Evolutionary conservation across 2,329 filamentous ascomycete species (phyloP).

Genomic region (Stagonosporopsis cucurbitacearum): DNA sequence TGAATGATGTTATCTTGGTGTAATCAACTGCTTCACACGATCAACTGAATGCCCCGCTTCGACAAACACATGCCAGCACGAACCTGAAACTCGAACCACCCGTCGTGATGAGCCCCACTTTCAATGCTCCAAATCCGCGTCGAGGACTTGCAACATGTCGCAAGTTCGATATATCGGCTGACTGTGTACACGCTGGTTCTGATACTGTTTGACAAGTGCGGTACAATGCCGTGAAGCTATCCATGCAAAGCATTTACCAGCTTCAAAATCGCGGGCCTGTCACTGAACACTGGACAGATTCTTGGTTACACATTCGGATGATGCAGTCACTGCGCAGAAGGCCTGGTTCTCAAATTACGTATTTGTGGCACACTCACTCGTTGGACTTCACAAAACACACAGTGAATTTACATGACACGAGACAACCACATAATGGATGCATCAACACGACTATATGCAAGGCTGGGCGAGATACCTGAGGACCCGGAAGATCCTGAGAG

Average conservation of each 20-base stretch:
- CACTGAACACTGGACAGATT: background rate
- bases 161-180: constrained; percentile 20
- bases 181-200: constrained; percentile 2
- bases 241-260: background rate
- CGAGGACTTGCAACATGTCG: constrained; percentile 15
- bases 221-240: background rate
- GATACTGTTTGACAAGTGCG: background rate
- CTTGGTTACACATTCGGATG: no score
- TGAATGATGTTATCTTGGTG: no score
- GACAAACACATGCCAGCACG: constrained; percentile 2
- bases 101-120: constrained; percentile 13
- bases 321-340: background rate
- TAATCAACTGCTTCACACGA: no score
- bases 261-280: background rate
- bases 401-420: no score
- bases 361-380: no score
- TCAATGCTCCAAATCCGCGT: constrained; percentile 27
- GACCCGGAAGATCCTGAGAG: constrained; percentile 43
- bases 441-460: constrained; percentile 40
- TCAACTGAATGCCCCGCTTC: background rate
- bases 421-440: constrained; percentile 30
- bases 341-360: no score
- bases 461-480: constrained; percentile 41
- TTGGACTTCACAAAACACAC: no score
- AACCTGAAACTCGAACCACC: constrained; percentile 40